Conservation (phyloP, 2,329 filamentous ascomycete genomes). For the Monilinia aucupariae region DNA sequence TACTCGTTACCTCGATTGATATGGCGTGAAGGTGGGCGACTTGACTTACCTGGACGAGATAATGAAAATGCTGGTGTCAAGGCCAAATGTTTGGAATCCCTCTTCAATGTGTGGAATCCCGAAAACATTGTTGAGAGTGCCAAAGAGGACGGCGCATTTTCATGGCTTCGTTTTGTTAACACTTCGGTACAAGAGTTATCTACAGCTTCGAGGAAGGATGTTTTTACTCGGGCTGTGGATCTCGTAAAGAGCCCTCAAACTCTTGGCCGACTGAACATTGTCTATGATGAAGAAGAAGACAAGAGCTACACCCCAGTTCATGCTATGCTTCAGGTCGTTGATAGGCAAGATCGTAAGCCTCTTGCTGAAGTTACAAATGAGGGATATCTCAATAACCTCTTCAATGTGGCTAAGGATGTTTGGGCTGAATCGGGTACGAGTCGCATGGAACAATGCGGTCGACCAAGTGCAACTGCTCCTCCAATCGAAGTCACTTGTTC, state of each 20-base stretch:
- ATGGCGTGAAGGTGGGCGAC: constrained; percentile 72
- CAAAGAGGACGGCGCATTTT: constrained; percentile 63
- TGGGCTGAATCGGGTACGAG: constrained; percentile 68
- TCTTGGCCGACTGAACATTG: constrained; percentile 60
- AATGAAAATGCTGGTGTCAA: constrained; percentile 76
- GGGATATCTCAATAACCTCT: constrained; percentile 66
- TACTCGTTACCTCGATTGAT: constrained; percentile 76
- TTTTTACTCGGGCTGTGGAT: constrained; percentile 69
- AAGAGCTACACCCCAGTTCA: constrained; percentile 64
- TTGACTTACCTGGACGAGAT: constrained; percentile 66
- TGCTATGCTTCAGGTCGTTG: constrained; percentile 74
- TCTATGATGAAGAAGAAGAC: constrained; percentile 63
- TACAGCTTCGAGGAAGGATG: constrained; percentile 58
- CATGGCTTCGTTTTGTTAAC: constrained; percentile 85
- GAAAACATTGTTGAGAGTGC: constrained; percentile 66
- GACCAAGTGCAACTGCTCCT: constrained; percentile 75
- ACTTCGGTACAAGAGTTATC: constrained; percentile 68
- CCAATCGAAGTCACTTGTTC: constrained; percentile 77
- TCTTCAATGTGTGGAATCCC: constrained; percentile 88
- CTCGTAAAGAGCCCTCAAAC: constrained; percentile 50
- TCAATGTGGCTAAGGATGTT: constrained; percentile 67
- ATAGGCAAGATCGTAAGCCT: constrained; percentile 60
- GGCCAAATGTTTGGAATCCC: constrained; percentile 66
- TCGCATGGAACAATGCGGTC: constrained; percentile 73
- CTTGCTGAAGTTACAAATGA: constrained; percentile 65